These are phyloP conservation scores for Spiromastix sp. DNA, from an alignment of 2,329 filamentous ascomycete species.

Conservation along the genomic window DNA sequence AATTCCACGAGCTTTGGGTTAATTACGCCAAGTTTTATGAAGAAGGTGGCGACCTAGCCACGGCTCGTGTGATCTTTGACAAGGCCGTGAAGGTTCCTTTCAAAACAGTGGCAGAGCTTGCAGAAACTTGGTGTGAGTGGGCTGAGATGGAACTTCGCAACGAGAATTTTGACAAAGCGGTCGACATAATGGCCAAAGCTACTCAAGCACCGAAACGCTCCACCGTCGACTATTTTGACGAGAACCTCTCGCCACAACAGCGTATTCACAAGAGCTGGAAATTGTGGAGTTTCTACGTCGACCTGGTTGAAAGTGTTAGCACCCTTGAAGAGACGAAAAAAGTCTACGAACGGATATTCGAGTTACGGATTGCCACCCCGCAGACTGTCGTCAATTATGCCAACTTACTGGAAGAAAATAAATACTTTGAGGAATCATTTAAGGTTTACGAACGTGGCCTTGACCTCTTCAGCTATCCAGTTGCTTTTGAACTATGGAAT, in stretches of 20 bases:
- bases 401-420: constrained; percentile 85
- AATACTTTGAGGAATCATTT: constrained; percentile 95
- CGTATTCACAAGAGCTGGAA: constrained; percentile 99
- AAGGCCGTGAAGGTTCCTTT: constrained; percentile 97
- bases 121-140: constrained; percentile 99
- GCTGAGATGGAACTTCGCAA: constrained; percentile 94
- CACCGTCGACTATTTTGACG: constrained; percentile 99
- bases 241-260: constrained; percentile 85
- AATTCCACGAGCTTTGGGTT: constrained; percentile 90
- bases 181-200: constrained; percentile 93
- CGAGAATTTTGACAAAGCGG: constrained; percentile 90
- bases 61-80: constrained; percentile 86
- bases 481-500: constrained; percentile 98
- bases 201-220: constrained; percentile 94
- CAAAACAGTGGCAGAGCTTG: constrained; percentile 92
- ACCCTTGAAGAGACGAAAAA: constrained; percentile 85
- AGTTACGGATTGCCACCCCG: constrained; percentile 92
- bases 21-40: constrained; percentile 98
- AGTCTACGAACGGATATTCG: constrained; percentile 95
- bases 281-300: constrained; percentile 97
- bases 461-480: constrained; percentile 96
- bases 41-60: constrained; percentile 69
- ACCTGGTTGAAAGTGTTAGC: constrained; percentile 89
- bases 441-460: constrained; percentile 93
- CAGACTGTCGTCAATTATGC: constrained; percentile 99